A percentile compares a stretch with the other conserved stretches of the same genome.
These are phyloP conservation scores for Chaetomium sp. DNA, from an alignment of 2,329 filamentous ascomycete genomes.

Conservation along the genomic window DNA sequence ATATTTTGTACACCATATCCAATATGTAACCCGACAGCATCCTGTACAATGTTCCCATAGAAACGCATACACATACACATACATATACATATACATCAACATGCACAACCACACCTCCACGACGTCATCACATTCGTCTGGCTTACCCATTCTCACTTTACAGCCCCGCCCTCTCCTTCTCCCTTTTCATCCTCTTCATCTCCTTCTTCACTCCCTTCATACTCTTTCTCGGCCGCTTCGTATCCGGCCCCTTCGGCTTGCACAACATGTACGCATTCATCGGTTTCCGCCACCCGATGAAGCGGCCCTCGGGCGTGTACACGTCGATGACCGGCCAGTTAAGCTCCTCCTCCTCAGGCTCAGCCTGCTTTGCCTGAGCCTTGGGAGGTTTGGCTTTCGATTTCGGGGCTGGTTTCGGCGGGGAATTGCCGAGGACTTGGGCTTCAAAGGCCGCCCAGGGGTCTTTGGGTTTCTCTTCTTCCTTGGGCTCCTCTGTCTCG, in stretches of 20 bases:
- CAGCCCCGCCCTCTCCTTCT: neutral
- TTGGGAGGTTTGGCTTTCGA: neutral
- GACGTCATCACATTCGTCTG: neutral
- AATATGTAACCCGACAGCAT: too few relatives aligned
- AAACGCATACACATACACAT: too few relatives aligned
- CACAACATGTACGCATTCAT: conserved; percentile 66
- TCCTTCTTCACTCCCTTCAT: conserved; percentile 59
- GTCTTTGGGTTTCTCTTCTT: too few relatives aligned
- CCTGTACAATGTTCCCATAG: too few relatives aligned
- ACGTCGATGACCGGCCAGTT: conserved; percentile 72
- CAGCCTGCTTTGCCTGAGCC: neutral
- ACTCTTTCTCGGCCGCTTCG: conserved; percentile 57
- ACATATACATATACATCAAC: too few relatives aligned
- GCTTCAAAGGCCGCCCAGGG: too few relatives aligned
- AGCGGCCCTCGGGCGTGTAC: conserved; percentile 78
- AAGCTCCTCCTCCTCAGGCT: conserved; percentile 25
- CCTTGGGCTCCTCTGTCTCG: too few relatives aligned
- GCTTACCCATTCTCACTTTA: neutral
- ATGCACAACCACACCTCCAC: too few relatives aligned
- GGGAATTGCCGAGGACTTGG: too few relatives aligned
- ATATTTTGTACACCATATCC: too few relatives aligned
- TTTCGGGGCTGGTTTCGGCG: too few relatives aligned
- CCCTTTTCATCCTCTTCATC: conserved; percentile 33
- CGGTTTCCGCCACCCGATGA: conserved; percentile 58
- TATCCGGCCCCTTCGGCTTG: conserved; percentile 45